These are phyloP conservation scores for Pichia sp. DNA, from an alignment of 1,139 yeast species.

Conservation along the genomic window DNA sequence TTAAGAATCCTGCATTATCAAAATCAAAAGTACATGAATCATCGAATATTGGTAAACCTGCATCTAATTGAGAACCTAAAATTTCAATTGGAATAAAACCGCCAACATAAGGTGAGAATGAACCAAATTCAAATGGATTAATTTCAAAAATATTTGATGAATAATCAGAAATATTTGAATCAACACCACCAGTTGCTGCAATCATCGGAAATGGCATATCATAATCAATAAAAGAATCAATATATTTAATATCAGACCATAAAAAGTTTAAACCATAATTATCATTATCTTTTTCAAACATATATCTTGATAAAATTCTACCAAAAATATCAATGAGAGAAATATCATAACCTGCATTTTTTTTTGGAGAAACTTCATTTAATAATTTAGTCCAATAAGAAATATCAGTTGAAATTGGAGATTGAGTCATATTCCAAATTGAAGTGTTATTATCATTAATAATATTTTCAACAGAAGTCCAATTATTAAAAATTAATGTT, in stretches of 20 bases:
- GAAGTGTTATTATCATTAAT: conserved; percentile 30
- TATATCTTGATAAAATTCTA: conserved; percentile 45
- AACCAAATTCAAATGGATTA: conserved; percentile 64
- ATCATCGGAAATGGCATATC: conserved; percentile 42
- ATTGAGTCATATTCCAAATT: conserved; percentile 55
- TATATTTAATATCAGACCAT: conserved; percentile 30
- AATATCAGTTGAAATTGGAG: conserved; percentile 25
- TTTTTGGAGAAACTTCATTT: conserved; percentile 40
- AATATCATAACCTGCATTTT: conserved; percentile 47
- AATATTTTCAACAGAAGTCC: conserved; percentile 38
- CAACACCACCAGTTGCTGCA: conserved; percentile 33
- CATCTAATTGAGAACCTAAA: conserved; percentile 39
- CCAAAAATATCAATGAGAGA: conserved; percentile 69
- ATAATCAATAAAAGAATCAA: conserved; percentile 31
- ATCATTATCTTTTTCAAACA: conserved; percentile 37
- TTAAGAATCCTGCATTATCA: conserved; percentile 68
- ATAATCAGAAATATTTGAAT: conserved; percentile 26
- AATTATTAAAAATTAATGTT: conserved; percentile 41
- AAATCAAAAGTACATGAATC: conserved; percentile 46
- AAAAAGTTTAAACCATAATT: conserved; percentile 33
- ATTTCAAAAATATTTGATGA: conserved; percentile 40
- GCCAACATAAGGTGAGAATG: conserved; percentile 50
- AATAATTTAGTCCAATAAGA: conserved; percentile 47
- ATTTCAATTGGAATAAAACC: conserved; percentile 49
- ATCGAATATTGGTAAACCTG: conserved; percentile 29